phyloP scores from a whole-genome alignment of 305 asterid genomes.

The Solanum aculeatissimum region DNA sequence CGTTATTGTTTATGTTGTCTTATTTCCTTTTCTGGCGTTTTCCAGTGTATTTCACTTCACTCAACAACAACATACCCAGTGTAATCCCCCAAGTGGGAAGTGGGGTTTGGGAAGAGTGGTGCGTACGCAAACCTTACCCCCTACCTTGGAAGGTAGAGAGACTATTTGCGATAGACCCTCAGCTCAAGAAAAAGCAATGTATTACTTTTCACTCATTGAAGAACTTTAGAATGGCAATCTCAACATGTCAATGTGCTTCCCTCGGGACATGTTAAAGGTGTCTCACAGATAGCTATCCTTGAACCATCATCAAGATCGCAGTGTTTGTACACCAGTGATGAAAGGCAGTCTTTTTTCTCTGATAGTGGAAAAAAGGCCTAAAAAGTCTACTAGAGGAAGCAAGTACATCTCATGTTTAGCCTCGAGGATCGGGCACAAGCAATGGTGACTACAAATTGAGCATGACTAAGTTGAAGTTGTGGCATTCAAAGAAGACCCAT shows the following conservation, averaged over 20 bases:
- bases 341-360: not conserved
- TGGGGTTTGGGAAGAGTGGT: too few relatives aligned
- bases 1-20: not conserved
- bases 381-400: not conserved
- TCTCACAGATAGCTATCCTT: not conserved
- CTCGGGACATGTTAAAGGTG: not conserved
- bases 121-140: too few relatives aligned
- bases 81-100: too few relatives aligned
- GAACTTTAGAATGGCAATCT: not conserved
- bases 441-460: not conserved
- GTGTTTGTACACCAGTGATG: not conserved
- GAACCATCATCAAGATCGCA: not conserved
- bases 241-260: not conserved
- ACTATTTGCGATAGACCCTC: too few relatives aligned
- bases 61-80: too few relatives aligned
- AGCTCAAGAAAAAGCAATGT: not conserved
- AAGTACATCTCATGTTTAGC: not conserved
- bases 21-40: not conserved
- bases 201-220: not conserved
- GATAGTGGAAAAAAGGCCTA: not conserved
- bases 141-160: too few relatives aligned
- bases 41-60: not conserved
- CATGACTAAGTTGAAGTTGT: not conserved
- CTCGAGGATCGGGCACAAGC: not conserved
- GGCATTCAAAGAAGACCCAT: not conserved